Evolutionary conservation across 345 rosid species (phyloP).

Genomic region (Viola odorata): DNA sequence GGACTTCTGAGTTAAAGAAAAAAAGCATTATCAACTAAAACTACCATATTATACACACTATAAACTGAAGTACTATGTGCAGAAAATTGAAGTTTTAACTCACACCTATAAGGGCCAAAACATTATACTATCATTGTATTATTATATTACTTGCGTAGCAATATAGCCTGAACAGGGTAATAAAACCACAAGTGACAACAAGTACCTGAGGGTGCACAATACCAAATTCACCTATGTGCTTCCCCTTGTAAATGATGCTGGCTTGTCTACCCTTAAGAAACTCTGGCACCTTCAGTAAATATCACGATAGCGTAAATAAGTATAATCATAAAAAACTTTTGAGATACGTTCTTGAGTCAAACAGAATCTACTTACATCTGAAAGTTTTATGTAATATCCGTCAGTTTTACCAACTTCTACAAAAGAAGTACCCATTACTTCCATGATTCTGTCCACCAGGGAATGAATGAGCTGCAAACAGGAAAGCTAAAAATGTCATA

Average conservation of each 20-base stretch:
- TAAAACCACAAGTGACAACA: neutral
- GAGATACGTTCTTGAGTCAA: neutral
- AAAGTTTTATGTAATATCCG: slow-evolving; percentile 56
- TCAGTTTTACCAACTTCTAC: slow-evolving; percentile 42
- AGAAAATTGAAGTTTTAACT: no score
- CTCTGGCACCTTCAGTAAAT: slow-evolving; percentile 60
- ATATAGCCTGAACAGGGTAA: neutral
- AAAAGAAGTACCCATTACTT: slow-evolving; percentile 68
- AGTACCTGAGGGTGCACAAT: slow-evolving; percentile 82
- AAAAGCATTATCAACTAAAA: neutral
- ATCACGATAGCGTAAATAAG: slow-evolving; percentile 1
- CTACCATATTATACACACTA: neutral
- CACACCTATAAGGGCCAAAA: no score
- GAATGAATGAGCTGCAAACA: slow-evolving; percentile 75
- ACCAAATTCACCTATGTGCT: slow-evolving; percentile 64
- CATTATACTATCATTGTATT: no score
- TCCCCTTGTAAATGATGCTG: slow-evolving; percentile 66
- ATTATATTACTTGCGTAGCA: no score
- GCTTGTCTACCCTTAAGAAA: slow-evolving; percentile 83
- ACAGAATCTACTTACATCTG: slow-evolving; percentile 48
- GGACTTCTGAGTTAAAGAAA: no score
- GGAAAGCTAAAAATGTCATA: neutral
- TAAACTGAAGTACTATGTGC: neutral
- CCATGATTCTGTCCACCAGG: slow-evolving; percentile 84
- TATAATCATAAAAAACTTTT: neutral